A percentile compares a stretch with the other conserved stretches of the same genome.
Evolutionary conservation across 371 early-diverging fungal genomes (phyloP).

Genomic region (Circinella minor): DNA sequence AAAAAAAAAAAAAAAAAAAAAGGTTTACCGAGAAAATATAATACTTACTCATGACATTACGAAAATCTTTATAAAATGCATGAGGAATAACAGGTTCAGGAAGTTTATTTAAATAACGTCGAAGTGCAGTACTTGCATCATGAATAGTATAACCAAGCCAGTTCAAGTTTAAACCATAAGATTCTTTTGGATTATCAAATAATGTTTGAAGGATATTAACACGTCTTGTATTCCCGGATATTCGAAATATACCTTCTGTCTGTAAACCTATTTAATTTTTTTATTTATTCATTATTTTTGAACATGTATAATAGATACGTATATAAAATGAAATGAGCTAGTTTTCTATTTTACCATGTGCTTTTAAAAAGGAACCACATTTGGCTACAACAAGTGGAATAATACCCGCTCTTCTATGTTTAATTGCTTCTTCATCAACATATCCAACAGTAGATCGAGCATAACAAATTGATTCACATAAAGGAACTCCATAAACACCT

Average conservation of each 20-base stretch:
- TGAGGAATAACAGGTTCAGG: conserved; percentile 69
- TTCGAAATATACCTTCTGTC: conserved; percentile 31
- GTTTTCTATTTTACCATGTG: conserved; percentile 45
- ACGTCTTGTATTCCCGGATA: conserved; percentile 53
- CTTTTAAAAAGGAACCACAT: conserved; percentile 51
- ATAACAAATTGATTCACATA: conserved; percentile 28
- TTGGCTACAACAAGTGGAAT: conserved; percentile 56
- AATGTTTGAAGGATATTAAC: conserved; percentile 61
- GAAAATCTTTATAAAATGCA: conserved; percentile 60
- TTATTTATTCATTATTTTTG: too few relatives aligned
- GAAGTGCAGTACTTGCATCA: conserved; percentile 66
- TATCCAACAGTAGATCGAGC: conserved; percentile 32
- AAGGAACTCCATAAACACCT: conserved; percentile 31
- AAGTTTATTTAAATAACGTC: conserved; percentile 64
- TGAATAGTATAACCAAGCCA: conserved; percentile 64
- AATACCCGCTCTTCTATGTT: conserved; percentile 31
- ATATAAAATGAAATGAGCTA: too few relatives aligned
- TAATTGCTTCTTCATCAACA: conserved; percentile 25
- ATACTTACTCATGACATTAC: conserved; percentile 56
- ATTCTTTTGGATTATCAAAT: conserved; percentile 62
- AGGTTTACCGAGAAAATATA: too few relatives aligned
- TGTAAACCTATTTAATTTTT: conserved; percentile 17
- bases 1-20: neutral
- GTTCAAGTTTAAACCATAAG: conserved; percentile 61
- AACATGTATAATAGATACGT: too few relatives aligned